Evolutionary conservation across 805 yeast species (phyloP), one percentile per base, ranked within the genome.

Genomic region (Candida rishiriensis): DNA sequence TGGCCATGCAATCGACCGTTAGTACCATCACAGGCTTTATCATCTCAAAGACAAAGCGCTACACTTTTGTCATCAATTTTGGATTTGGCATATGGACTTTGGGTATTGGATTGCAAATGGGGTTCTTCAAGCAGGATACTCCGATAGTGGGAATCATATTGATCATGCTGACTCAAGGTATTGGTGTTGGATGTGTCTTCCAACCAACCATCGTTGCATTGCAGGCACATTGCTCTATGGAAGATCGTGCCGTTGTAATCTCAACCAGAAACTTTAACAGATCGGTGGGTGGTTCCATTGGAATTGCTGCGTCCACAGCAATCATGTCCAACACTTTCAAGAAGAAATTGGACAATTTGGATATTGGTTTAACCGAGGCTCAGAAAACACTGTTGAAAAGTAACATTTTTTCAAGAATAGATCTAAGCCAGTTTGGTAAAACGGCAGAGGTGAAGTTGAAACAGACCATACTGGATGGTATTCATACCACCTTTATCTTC

Each of bases 231-330:
- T 65, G 78, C 13, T 60, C 50, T 33, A 69, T 71, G 40, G 64
- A 71, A 3, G 84, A 80, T 48, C 59, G 86, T 38, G 81, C 85
- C 0, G 79, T 79, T 11, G 77, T 77, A 12, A 78, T 79, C 10
- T 69, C 81, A 3, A 67, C 81, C 1, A 66, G 85, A 56, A 79
- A 78, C 51, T 77, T 78, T 18, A 52, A 76, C 38, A 63, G 85
- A 43, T 73, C 81, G 3, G 71, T 81, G 44, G 86, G 85, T 13
- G 83, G 83, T n/a, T 72, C 84, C 1, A 62, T 78, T 26, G 85
- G 85, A 0, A 63, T 79, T 32, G 82, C 84, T 1, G 59, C 75
- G 10, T 50, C 57, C 12, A 51, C 65, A 1, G 50, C 64, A 8
- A 50, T 61, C n/a, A 38, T 60, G 40, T 58, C 64, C n/a, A 61